Conservation (phyloP, 2,329 filamentous ascomycete genomes). For the Alternaria novae-zelandiae region DNA sequence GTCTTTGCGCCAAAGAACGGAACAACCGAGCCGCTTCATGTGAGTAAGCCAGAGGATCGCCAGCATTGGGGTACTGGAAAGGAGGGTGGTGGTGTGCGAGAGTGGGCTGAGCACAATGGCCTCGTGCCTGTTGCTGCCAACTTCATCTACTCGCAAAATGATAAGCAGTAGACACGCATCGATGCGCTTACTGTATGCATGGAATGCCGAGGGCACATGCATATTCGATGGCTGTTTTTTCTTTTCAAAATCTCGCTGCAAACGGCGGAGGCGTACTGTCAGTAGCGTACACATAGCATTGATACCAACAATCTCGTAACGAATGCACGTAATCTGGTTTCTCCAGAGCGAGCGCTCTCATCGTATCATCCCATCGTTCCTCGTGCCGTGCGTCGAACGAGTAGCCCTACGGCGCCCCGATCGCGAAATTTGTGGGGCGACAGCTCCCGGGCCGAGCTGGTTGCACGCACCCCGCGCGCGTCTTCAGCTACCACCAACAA, state of each 20-base stretch:
- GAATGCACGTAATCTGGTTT: neutral
- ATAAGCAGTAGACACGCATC: constrained; percentile 51
- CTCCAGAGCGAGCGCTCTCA: neutral
- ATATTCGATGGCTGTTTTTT: neutral
- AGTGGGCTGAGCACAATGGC: constrained; percentile 58
- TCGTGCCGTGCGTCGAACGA: neutral
- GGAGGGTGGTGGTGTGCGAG: constrained; percentile 56
- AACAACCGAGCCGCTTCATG: constrained; percentile 49
- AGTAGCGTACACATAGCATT: neutral
- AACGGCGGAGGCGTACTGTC: neutral
- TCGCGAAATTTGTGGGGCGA: neutral
- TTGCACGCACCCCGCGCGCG: neutral
- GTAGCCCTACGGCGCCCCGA: neutral
- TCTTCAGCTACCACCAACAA: neutral
- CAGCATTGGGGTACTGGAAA: constrained; percentile 63
- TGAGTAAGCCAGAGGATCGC: constrained; percentile 57
- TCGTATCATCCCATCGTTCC: neutral
- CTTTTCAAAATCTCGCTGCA: neutral
- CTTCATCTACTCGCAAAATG: constrained; percentile 57
- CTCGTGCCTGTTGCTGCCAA: constrained; percentile 55
- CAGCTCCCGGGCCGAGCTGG: neutral
- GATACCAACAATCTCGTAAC: neutral
- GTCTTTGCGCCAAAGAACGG: constrained; percentile 56
- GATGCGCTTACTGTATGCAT: neutral
- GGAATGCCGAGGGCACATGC: constrained; percentile 4